Conservation (phyloP, 495 filamentous ascomycete genomes). For the Penicillium samsonianum region DNA sequence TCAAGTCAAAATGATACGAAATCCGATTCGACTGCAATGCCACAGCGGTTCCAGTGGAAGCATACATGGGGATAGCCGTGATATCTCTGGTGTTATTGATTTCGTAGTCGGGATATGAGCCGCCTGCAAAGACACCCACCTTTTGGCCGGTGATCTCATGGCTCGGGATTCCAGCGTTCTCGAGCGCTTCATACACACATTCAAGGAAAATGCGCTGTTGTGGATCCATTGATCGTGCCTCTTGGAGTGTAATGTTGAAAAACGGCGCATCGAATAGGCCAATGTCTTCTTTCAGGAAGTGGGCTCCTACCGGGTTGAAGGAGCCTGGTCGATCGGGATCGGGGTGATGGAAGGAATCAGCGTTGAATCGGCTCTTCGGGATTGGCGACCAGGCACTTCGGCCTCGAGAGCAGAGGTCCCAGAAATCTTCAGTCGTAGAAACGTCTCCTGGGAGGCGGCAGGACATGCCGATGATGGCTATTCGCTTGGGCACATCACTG, state of each 20-base stretch:
- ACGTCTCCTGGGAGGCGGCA: conserved; percentile 53
- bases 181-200: conserved; percentile 47
- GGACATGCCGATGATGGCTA: conserved; percentile 52
- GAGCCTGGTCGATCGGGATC: conserved; percentile 31
- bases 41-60: conserved; percentile 48
- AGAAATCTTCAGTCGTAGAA: conserved; percentile 56
- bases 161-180: conserved; percentile 47
- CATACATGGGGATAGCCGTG: conserved; percentile 43
- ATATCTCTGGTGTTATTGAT: conserved; percentile 42
- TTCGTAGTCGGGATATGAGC: conserved; percentile 48
- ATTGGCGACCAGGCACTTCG: conserved; percentile 32
- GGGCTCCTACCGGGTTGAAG: conserved; percentile 26
- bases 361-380: conserved; percentile 43
- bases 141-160: conserved; percentile 44
- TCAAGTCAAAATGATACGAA: conserved; percentile 47
- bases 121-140: conserved; percentile 50
- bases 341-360: conserved; percentile 47
- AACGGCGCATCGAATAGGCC: conserved; percentile 59
- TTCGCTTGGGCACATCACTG: conserved; percentile 24
- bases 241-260: conserved; percentile 46
- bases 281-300: conserved; percentile 54
- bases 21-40: conserved; percentile 48
- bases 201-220: conserved; percentile 52
- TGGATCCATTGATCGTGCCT: conserved; percentile 50
- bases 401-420: conserved; percentile 47